Evolutionary conservation across 106 monocot species (phyloP).

Genomic region (Posidonia australis): DNA sequence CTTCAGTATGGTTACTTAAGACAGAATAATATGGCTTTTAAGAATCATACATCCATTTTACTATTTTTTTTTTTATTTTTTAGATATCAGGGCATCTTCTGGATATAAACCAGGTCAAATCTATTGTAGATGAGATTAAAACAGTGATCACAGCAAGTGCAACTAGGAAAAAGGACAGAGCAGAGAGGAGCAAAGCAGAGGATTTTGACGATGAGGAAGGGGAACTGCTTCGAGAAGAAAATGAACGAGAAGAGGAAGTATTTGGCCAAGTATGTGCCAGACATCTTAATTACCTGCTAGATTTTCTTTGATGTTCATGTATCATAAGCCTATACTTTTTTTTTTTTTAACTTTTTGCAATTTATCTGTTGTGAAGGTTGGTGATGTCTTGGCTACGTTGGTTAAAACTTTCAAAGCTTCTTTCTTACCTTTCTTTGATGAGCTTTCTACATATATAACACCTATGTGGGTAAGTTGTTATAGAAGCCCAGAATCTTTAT

Average conservation of each 20-base stretch:
- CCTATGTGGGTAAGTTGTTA: constrained; percentile 81
- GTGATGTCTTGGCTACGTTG: constrained; percentile 77
- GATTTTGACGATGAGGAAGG: constrained; percentile 98
- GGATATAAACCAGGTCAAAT: constrained; percentile 60
- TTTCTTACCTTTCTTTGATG: constrained; percentile 96
- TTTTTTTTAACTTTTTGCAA: neutral
- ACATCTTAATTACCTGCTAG: neutral
- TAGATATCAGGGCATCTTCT: constrained; percentile 79
- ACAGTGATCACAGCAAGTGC: constrained; percentile 81
- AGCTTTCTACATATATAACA: constrained; percentile 73
- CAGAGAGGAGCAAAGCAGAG: constrained; percentile 72
- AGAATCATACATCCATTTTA: neutral
- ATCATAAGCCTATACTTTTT: neutral
- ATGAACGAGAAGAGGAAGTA: constrained; percentile 93
- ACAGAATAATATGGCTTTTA: neutral
- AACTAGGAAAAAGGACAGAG: constrained; percentile 67
- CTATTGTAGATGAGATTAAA: constrained; percentile 86
- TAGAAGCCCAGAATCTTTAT: no score
- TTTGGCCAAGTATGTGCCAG: constrained; percentile 60
- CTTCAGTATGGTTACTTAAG: neutral
- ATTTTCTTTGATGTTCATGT: neutral
- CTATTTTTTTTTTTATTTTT: constrained; percentile 8
- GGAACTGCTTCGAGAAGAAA: constrained; percentile 83
- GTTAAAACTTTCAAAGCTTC: constrained; percentile 83
- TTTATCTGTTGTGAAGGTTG: constrained; percentile 53